phyloP scores from a whole-genome alignment of 768 basidiomycete genomes.

The Pholiota conissans region DNA sequence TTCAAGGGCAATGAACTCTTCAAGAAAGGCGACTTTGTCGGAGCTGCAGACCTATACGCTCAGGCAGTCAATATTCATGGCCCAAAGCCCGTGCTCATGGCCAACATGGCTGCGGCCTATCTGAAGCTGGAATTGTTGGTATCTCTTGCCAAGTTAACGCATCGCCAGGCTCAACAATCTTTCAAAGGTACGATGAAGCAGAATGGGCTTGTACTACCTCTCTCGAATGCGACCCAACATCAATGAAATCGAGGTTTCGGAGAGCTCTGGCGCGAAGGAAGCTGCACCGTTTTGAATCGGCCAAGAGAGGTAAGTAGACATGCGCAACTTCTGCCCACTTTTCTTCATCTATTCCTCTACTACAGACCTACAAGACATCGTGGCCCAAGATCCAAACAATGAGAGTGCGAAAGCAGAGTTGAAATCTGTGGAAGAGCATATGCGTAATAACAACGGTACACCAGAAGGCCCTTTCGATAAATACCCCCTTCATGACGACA shows the following conservation, averaged over 20 bases:
- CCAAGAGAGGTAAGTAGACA: slow-evolving; percentile 26
- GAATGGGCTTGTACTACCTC: slow-evolving; percentile 34
- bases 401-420: slow-evolving; percentile 20
- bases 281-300: slow-evolving; percentile 21
- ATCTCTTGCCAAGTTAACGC: neutral
- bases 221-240: slow-evolving; percentile 31
- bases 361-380: slow-evolving; percentile 27
- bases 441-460: slow-evolving; percentile 10
- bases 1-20: slow-evolving; percentile 34
- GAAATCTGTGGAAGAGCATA: slow-evolving; percentile 5
- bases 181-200: slow-evolving; percentile 32
- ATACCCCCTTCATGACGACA: slow-evolving; percentile 26
- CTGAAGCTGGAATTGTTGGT: slow-evolving; percentile 33
- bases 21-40: slow-evolving; percentile 28
- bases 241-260: slow-evolving; percentile 38
- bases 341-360: neutral
- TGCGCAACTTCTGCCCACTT: neutral
- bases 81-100: slow-evolving; percentile 31
- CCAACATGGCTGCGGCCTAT: slow-evolving; percentile 36
- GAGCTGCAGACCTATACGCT: slow-evolving; percentile 27
- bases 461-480: slow-evolving; percentile 10
- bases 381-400: slow-evolving; percentile 23
- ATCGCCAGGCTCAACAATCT: neutral
- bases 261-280: slow-evolving; percentile 38
- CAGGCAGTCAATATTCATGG: slow-evolving; percentile 27